Conservation (phyloP, 306 rosid species). For the Acacia melanoxylon region DNA sequence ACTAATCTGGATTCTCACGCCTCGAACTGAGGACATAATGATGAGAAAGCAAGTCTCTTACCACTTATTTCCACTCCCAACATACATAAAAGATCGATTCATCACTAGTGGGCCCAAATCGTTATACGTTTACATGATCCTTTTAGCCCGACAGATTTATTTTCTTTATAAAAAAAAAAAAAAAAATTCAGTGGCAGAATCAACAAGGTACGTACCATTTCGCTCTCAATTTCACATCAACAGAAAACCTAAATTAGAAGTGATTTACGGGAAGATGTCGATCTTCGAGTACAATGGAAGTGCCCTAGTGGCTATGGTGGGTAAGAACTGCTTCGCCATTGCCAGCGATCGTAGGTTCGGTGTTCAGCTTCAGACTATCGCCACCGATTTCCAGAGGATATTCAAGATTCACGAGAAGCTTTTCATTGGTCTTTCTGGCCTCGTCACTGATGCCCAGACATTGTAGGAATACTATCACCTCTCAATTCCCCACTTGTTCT, state of each 20-base stretch:
- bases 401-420: constrained; percentile 72
- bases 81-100: no score
- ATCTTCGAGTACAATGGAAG: constrained; percentile 98
- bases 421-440: constrained; percentile 89
- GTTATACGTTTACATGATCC: no score
- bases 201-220: not conserved
- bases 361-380: constrained; percentile 94
- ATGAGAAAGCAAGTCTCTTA: no score
- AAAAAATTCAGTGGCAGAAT: not conserved
- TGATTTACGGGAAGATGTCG: constrained; percentile 46
- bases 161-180: no score
- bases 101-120: no score
- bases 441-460: constrained; percentile 94
- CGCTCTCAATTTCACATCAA: not conserved
- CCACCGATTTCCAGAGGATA: constrained; percentile 92
- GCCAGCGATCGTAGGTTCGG: constrained; percentile 97
- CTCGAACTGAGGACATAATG: no score
- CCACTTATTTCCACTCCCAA: no score
- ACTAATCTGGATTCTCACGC: no score
- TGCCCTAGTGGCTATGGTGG: constrained; percentile 94
- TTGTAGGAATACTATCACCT: constrained; percentile 38
- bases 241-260: not conserved
- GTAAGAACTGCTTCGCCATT: constrained; percentile 96
- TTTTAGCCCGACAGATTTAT: no score
- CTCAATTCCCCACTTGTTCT: not conserved